These are phyloP conservation scores for Orbilia brochopaga DNA, from an alignment of 2,329 filamentous ascomycete genomes.

Conservation along the genomic window DNA sequence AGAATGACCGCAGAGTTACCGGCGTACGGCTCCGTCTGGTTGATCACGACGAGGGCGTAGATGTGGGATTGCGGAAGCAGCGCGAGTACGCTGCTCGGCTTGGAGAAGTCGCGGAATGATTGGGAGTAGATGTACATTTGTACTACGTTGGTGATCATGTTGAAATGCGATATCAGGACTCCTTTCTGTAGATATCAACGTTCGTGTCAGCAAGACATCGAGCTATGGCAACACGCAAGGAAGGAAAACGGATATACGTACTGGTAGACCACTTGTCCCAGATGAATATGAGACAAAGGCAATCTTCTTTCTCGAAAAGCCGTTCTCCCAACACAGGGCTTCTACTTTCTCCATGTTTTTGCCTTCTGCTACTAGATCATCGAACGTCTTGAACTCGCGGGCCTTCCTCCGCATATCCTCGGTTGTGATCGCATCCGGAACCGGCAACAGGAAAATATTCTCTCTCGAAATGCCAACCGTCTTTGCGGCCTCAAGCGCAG, in stretches of 20 bases:
- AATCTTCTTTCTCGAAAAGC: constrained; percentile 71
- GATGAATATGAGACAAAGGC: constrained; percentile 82
- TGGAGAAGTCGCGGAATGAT: constrained; percentile 56
- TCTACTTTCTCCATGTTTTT: constrained; percentile 63
- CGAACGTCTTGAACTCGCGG: constrained; percentile 68
- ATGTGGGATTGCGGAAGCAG: constrained; percentile 84
- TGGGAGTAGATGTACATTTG: constrained; percentile 63
- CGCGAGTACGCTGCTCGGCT: constrained; percentile 67
- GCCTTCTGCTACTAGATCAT: constrained; percentile 71
- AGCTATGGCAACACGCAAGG: not conserved
- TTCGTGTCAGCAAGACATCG: not conserved
- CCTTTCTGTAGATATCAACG: constrained; percentile 67
- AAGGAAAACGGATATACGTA: constrained; percentile 58
- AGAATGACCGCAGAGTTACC: constrained; percentile 77
- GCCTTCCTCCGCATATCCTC: constrained; percentile 42
- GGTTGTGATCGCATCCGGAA: constrained; percentile 64
- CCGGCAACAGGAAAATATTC: constrained; percentile 71
- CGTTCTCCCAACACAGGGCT: constrained; percentile 67
- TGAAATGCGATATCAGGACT: constrained; percentile 79
- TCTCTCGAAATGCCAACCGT: constrained; percentile 68
- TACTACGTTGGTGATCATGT: constrained; percentile 77
- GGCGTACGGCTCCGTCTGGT: constrained; percentile 69
- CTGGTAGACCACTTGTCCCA: constrained; percentile 78
- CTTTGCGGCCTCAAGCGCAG: constrained; percentile 69
- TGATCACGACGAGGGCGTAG: constrained; percentile 75